Percentiles rank a stretch among this genome's conserved stretches.
phyloP scores from a whole-genome alignment of 2,329 filamentous ascomycete genomes.

The Nemania abortiva region DNA sequence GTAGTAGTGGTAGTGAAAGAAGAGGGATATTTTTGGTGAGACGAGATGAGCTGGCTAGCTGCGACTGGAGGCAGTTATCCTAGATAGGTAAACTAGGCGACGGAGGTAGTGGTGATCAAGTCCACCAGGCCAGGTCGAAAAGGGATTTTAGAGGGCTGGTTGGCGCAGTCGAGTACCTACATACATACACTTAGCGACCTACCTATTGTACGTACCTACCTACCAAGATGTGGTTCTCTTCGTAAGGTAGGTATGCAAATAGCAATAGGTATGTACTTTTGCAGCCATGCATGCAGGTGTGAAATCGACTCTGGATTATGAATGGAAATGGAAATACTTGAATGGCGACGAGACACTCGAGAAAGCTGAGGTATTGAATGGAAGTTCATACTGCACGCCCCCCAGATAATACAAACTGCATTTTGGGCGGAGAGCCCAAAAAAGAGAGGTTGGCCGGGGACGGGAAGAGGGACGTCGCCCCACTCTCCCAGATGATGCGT shows the following conservation, averaged over 20 bases:
- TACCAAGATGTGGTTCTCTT: conserved; percentile 15
- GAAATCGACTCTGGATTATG: neutral
- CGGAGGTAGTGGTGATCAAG: conserved; percentile 14
- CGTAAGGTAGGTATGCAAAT: conserved; percentile 18
- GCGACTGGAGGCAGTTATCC: conserved; percentile 21
- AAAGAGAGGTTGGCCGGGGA: conserved; percentile 43
- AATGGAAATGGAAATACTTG: conserved; percentile 20
- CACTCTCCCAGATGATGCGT: conserved; percentile 46
- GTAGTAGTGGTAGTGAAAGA: conserved; percentile 29
- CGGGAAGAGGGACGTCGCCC: conserved; percentile 28
- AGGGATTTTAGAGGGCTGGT: conserved; percentile 17
- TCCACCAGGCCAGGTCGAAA: conserved; percentile 9
- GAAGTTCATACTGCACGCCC: neutral
- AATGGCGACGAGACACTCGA: neutral
- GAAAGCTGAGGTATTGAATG: conserved; percentile 5
- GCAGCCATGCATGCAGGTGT: conserved; percentile 26
- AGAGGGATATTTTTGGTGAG: conserved; percentile 33
- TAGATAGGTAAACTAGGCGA: conserved; percentile 26
- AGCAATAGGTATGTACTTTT: conserved; percentile 2
- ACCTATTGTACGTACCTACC: conserved; percentile 1
- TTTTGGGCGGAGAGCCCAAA: conserved; percentile 26
- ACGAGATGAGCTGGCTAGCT: conserved; percentile 36
- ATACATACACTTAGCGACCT: neutral
- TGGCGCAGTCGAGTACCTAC: conserved; percentile 18
- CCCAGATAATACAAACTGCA: conserved; percentile 2